These are phyloP conservation scores for Raffaelea arxii DNA, from an alignment of 2,329 filamentous ascomycete genomes.

Conservation along the genomic window DNA sequence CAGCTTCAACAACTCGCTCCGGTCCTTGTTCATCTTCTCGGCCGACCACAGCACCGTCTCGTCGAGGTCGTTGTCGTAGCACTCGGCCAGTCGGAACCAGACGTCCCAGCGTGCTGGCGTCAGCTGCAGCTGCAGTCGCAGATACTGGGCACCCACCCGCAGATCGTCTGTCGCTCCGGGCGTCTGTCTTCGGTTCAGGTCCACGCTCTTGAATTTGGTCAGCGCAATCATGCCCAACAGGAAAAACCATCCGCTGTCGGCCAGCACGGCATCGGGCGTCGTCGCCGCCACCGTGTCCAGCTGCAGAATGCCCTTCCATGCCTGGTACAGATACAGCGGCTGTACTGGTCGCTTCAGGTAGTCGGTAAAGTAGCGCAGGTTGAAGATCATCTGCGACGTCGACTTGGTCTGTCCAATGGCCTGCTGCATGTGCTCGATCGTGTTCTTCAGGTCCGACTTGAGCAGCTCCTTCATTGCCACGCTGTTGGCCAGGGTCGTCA, in stretches of 20 bases:
- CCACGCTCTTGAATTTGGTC: constrained; percentile 67
- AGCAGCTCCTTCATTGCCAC: constrained; percentile 85
- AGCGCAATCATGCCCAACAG: constrained; percentile 80
- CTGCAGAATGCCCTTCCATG: constrained; percentile 67
- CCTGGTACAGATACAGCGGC: constrained; percentile 67
- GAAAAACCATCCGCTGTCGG: constrained; percentile 85
- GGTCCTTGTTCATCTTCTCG: constrained; percentile 82
- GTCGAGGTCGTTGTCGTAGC: constrained; percentile 79
- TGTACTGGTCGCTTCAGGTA: constrained; percentile 79
- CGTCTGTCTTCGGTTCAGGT: constrained; percentile 63
- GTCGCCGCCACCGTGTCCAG: constrained; percentile 64
- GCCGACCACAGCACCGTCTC: constrained; percentile 82
- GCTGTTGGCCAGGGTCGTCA: constrained; percentile 69
- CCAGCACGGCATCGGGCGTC: constrained; percentile 59
- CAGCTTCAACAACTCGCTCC: constrained; percentile 61
- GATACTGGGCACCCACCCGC: constrained; percentile 69
- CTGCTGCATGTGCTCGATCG: constrained; percentile 88
- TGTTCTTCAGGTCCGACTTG: constrained; percentile 81
- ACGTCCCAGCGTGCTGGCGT: constrained; percentile 77
- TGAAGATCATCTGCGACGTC: constrained; percentile 73
- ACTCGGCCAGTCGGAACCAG: constrained; percentile 82
- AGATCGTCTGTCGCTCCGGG: constrained; percentile 76
- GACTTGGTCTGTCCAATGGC: constrained; percentile 72
- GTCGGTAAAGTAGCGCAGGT: constrained; percentile 70
- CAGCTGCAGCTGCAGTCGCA: constrained; percentile 74